A percentile compares a stretch with the other conserved stretches of the same genome.
These are phyloP conservation scores for Suillus subalutaceus DNA, from an alignment of 768 basidiomycete species.

Conservation along the genomic window DNA sequence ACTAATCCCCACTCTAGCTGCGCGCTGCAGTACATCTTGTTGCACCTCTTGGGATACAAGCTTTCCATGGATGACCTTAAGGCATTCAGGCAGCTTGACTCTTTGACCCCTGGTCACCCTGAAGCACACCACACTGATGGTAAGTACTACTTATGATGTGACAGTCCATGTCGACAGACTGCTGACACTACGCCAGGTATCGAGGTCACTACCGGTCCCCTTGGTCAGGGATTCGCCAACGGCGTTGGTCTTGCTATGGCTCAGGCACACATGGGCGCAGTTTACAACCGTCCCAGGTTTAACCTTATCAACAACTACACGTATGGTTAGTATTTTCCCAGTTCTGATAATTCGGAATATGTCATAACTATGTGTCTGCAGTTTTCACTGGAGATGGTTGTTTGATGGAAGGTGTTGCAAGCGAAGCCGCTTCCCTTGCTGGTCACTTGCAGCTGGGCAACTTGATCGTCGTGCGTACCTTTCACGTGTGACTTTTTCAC, in stretches of 20 bases:
- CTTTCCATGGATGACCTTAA: conserved; percentile 92
- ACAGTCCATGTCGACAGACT: conserved; percentile 6
- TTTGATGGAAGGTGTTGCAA: conserved; percentile 95
- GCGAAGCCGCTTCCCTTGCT: conserved; percentile 89
- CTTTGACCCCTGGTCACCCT: conserved; percentile 92
- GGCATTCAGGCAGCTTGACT: conserved; percentile 88
- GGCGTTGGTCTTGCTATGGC: conserved; percentile 94
- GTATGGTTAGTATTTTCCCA: conserved; percentile 58
- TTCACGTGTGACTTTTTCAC: conserved; percentile 18
- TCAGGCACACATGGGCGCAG: conserved; percentile 87
- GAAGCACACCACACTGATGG: conserved; percentile 74
- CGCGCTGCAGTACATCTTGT: conserved; percentile 89
- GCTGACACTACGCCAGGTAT: conserved; percentile 47
- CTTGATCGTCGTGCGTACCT: conserved; percentile 76
- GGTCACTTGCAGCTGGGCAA: conserved; percentile 94
- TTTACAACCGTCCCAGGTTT: conserved; percentile 86
- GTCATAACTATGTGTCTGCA: conserved; percentile 30
- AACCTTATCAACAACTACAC: conserved; percentile 85
- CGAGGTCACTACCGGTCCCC: conserved; percentile 94
- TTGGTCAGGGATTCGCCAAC: conserved; percentile 94
- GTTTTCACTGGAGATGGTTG: conserved; percentile 95
- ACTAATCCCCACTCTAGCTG: conserved; percentile 53
- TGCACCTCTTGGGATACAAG: conserved; percentile 92
- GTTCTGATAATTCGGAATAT: conserved; percentile 6
- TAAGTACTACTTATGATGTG: conserved; percentile 15